These are phyloP conservation scores for Clitocybe nebularis DNA, from an alignment of 1,284 basidiomycete species.

Conservation along the genomic window DNA sequence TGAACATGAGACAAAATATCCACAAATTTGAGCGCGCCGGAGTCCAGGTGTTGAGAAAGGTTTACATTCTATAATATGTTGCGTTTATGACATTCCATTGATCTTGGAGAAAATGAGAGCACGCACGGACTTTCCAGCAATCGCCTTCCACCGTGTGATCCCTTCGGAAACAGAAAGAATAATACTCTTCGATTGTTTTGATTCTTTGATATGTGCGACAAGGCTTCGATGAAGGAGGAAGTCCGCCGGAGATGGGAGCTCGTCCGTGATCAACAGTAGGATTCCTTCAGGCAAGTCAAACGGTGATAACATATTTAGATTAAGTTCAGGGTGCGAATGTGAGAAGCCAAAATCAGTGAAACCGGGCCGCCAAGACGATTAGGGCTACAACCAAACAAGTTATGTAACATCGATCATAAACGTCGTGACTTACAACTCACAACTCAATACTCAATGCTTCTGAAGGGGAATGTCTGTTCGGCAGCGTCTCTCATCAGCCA, in stretches of 20 bases:
- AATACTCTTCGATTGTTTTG: constrained; percentile 33
- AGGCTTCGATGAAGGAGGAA: constrained; percentile 58
- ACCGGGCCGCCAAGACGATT: too few species aligned
- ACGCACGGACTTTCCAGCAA: constrained; percentile 58
- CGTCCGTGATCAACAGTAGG: constrained; percentile 60
- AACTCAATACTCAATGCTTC: too few species aligned
- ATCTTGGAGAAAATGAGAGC: background rate
- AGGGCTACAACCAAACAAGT: too few species aligned
- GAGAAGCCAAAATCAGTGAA: too few species aligned
- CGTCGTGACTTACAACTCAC: too few species aligned
- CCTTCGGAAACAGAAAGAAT: constrained; percentile 58
- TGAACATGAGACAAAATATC: constrained; percentile 36
- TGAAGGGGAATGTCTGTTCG: too few species aligned
- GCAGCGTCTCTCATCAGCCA: too few species aligned
- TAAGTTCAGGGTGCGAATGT: too few species aligned
- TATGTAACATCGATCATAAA: too few species aligned
- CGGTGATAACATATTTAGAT: constrained; percentile 38
- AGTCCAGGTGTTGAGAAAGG: constrained; percentile 38
- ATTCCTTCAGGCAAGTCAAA: constrained; percentile 43
- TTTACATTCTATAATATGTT: constrained; percentile 46
- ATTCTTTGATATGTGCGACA: constrained; percentile 46
- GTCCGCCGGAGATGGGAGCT: constrained; percentile 61
- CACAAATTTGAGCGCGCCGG: constrained; percentile 47
- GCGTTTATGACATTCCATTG: background rate
- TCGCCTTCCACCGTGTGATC: constrained; percentile 54